These are phyloP conservation scores for Dalechampia spathulata DNA, from an alignment of 441 rosid genomes.

Conservation along the genomic window DNA sequence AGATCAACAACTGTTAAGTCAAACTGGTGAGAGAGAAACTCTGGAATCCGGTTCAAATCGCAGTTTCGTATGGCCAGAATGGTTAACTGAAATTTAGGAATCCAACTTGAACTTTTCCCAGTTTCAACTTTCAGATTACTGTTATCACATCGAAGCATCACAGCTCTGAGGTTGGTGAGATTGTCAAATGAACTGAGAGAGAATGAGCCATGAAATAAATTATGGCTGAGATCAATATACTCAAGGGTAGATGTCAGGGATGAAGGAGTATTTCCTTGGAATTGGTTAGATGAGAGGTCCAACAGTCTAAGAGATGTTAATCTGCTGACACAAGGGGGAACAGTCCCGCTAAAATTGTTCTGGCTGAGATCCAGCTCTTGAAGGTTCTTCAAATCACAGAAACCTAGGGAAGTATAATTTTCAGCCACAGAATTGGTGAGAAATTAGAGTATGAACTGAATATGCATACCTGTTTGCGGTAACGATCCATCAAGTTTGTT, in stretches of 20 bases:
- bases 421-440: too few species aligned
- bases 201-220: slow-evolving; percentile 6
- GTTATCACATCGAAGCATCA: not conserved
- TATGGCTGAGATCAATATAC: slow-evolving; percentile 6
- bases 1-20: slow-evolving; percentile 17
- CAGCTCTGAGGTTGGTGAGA: slow-evolving; percentile 17
- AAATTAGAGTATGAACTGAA: not conserved
- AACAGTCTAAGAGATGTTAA: slow-evolving; percentile 12
- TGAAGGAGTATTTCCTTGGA: slow-evolving; percentile 11
- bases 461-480: too few species aligned
- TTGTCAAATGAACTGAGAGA: slow-evolving; percentile 17
- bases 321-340: slow-evolving; percentile 18
- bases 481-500: too few species aligned
- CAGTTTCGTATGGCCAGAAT: slow-evolving; percentile 4
- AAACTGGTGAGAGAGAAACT: slow-evolving; percentile 18
- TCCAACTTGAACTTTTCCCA: too few species aligned
- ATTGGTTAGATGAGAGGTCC: slow-evolving; percentile 8
- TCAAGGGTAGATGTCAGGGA: slow-evolving; percentile 5
- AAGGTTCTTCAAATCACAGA: slow-evolving; percentile 13
- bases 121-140: slow-evolving; percentile 4
- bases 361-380: slow-evolving; percentile 14
- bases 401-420: slow-evolving; percentile 1
- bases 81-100: slow-evolving; percentile 16
- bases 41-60: slow-evolving; percentile 6
- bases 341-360: slow-evolving; percentile 8